Conservation (phyloP, 495 filamentous ascomycete genomes). For the Apodospora peruviana region DNA sequence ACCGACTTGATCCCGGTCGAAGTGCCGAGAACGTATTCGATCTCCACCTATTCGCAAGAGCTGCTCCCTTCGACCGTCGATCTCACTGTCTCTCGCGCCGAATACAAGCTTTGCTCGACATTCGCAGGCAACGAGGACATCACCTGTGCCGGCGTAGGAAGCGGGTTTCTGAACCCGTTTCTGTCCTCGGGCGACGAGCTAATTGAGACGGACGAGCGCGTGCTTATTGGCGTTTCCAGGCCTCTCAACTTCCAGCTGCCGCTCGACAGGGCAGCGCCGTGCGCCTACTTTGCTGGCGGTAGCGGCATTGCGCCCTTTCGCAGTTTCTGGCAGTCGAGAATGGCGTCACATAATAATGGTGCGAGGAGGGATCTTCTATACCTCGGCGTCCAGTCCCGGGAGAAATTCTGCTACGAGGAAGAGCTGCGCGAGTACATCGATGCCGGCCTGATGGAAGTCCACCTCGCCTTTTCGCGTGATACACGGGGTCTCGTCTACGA, state of each 20-base stretch:
- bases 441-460: constrained; percentile 43
- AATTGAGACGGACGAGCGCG: constrained; percentile 31
- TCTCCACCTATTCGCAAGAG: constrained; percentile 40
- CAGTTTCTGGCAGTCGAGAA: constrained; percentile 44
- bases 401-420: constrained; percentile 47
- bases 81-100: constrained; percentile 41
- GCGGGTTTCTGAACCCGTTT: constrained; percentile 44
- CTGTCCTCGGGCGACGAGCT: constrained; percentile 24
- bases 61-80: constrained; percentile 44
- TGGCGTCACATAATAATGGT: constrained; percentile 25
- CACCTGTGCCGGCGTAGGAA: constrained; percentile 37
- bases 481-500: constrained; percentile 41
- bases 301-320: constrained; percentile 48
- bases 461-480: constrained; percentile 46
- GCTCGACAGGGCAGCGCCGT: constrained; percentile 37
- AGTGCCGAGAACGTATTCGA: constrained; percentile 46
- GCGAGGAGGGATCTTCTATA: constrained; percentile 44
- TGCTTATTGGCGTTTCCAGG: constrained; percentile 43
- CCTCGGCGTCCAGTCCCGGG: constrained; percentile 44
- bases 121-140: constrained; percentile 29
- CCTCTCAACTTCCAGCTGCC: constrained; percentile 48
- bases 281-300: constrained; percentile 47
- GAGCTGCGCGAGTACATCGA: constrained; percentile 42
- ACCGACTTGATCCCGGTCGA: constrained; percentile 39
- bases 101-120: constrained; percentile 38